Evolutionary conservation across 495 filamentous ascomycete species (phyloP), one percentile per base, ranked within the genome.

Genomic region (Aspergillus wentii): DNA sequence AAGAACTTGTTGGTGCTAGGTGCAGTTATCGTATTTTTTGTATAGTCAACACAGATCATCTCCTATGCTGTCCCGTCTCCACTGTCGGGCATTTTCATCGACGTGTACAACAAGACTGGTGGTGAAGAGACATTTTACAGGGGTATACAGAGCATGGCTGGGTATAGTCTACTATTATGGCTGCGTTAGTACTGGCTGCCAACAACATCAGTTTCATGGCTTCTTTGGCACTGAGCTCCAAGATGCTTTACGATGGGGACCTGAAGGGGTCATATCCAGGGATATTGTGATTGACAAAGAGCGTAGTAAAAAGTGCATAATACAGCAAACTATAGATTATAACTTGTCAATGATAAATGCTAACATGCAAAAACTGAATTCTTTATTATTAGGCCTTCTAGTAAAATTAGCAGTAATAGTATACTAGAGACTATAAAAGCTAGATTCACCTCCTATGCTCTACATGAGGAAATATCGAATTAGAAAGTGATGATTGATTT

Each of bases 1-100:
- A 48, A 41, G 11, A 59, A 70, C 18, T 63, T 72, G 11, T 72
- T 66, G 19, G 51, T 66, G 5, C 52, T 70, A 11, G 64, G 64
- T 6, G 66, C 68, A 3, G 63, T 72, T 38, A 70, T 70, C 64
- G 66, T 64, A n/a, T n/a, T n/a, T 0, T 69, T 72, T 40, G 40
- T 70, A 26, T 66, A 72, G 47, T 64, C 58, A 5, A 62, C 63
- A 8, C 68, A 72, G 35, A 66, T 70, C 29, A 47, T 66, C 35
- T 43, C 61, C 22, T 69, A 68, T 33, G 65, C 66, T 26, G 61
- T 70, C 22, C 42, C 50, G 3, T 56, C 56, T 0, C 63, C 64
- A n/a, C 18, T 66, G 7, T 53, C 70, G 8, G 66, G 66, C 8
- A 36, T 52, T 11, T 72, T 68, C 35, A 54, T 69, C 28, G 66